phyloP scores from a whole-genome alignment of 345 rosid species.

The Corchorus olitorius region DNA sequence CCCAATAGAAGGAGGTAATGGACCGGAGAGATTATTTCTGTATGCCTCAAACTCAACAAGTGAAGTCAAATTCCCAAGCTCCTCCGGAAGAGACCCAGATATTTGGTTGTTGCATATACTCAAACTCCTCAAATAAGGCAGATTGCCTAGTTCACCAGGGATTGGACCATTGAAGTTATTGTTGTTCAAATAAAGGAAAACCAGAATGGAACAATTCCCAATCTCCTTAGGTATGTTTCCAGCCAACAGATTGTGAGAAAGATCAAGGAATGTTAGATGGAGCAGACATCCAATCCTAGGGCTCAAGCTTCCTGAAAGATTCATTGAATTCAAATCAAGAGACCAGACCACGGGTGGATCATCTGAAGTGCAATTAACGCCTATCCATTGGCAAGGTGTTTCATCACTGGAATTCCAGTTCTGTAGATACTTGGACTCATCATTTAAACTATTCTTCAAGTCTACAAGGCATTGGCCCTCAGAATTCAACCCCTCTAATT shows the following conservation, averaged over 20 bases:
- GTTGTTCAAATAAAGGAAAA: too few species aligned
- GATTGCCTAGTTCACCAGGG: too few species aligned
- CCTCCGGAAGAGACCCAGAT: too few species aligned
- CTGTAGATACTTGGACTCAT: slow-evolving; percentile 43
- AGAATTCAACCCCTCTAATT: slow-evolving; percentile 52
- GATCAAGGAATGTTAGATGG: slow-evolving; percentile 56
- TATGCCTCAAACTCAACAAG: too few species aligned
- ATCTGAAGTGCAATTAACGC: slow-evolving; percentile 64
- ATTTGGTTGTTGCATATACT: too few species aligned
- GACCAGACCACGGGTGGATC: slow-evolving; percentile 50
- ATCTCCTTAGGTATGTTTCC: too few species aligned
- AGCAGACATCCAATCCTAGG: slow-evolving; percentile 64
- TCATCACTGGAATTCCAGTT: slow-evolving; percentile 67
- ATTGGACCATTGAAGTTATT: too few species aligned
- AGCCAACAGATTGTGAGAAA: slow-evolving; percentile 52
- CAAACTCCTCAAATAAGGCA: too few species aligned
- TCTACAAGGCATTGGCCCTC: slow-evolving; percentile 70
- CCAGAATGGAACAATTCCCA: too few species aligned
- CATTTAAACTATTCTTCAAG: slow-evolving; percentile 56
- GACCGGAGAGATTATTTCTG: too few species aligned
- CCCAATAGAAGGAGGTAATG: too few species aligned
- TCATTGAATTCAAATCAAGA: slow-evolving; percentile 64
- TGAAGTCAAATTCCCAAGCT: too few species aligned
- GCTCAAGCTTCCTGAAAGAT: slow-evolving; percentile 71
- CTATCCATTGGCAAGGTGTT: slow-evolving; percentile 78